Conservation (phyloP, 345 rosid species). For the Lenwebbia sp. region DNA sequence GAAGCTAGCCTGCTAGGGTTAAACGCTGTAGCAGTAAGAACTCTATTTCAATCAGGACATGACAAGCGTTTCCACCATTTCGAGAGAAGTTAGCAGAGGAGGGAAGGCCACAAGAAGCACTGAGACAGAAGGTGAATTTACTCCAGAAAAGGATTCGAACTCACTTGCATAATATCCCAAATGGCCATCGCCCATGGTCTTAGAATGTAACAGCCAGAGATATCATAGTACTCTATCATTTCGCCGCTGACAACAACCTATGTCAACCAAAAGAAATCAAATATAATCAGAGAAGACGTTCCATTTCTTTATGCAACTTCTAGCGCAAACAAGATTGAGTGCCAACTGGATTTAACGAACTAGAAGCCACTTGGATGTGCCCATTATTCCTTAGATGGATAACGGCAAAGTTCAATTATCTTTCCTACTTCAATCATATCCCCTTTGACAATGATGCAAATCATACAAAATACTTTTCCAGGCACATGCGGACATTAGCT, state of each 20-base stretch:
- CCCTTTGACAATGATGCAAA: background rate
- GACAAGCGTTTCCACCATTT: background rate
- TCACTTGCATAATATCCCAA: slow-evolving; percentile 94
- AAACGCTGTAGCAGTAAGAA: background rate
- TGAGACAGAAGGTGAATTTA: background rate
- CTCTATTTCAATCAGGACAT: background rate
- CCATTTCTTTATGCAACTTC: background rate
- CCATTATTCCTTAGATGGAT: background rate
- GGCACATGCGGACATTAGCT: background rate
- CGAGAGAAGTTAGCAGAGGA: background rate
- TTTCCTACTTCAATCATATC: background rate
- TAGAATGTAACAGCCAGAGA: slow-evolving; percentile 92
- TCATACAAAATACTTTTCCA: background rate
- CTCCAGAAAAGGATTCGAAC: slow-evolving; percentile 5
- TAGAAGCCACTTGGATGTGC: background rate
- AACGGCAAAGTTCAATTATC: background rate
- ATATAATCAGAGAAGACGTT: background rate
- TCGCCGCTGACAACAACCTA: slow-evolving; percentile 87
- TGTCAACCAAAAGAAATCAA: background rate
- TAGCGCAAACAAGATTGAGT: background rate
- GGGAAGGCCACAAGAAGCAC: background rate
- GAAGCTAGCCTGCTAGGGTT: background rate
- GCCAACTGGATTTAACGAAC: background rate
- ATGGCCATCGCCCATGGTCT: slow-evolving; percentile 96
- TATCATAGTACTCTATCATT: slow-evolving; percentile 96